These are phyloP conservation scores for Hypholoma fasciculare DNA, from an alignment of 768 basidiomycete genomes.

Conservation along the genomic window DNA sequence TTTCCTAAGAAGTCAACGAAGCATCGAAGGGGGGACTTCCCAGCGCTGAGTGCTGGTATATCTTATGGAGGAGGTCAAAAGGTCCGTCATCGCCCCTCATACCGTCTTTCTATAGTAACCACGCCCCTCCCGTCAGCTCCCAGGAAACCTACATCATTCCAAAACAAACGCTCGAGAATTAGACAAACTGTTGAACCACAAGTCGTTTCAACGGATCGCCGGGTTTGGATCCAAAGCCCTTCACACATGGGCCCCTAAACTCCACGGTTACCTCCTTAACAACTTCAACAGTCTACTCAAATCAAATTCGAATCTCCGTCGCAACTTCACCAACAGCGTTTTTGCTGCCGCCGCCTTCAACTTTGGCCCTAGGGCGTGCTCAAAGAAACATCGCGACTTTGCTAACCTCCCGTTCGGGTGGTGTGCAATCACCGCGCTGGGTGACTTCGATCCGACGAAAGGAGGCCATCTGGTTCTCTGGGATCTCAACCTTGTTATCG, in stretches of 20 bases:
- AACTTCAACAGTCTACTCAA: background rate
- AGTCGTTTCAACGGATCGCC: conserved; percentile 5
- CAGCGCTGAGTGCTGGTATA: conserved; percentile 4
- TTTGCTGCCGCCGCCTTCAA: background rate
- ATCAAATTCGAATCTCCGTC: background rate
- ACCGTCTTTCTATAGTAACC: background rate
- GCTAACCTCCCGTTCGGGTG: background rate
- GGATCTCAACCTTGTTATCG: background rate
- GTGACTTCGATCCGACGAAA: background rate
- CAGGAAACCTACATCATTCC: conserved; percentile 5
- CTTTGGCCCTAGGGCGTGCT: conserved; percentile 2
- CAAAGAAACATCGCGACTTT: background rate
- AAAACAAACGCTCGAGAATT: background rate
- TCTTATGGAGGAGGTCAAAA: conserved; percentile 8
- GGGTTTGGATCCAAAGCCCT: conserved; percentile 7
- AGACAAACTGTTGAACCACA: background rate
- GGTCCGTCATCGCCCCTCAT: background rate
- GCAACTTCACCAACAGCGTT: conserved; percentile 5
- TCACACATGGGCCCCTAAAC: conserved; percentile 1
- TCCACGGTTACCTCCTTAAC: conserved; percentile 3
- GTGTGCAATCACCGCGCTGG: conserved; percentile 3
- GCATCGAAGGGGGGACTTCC: conserved; percentile 7
- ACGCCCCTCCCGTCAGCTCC: background rate
- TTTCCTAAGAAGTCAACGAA: background rate
- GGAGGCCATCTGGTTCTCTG: conserved; percentile 4